Percentiles rank a stretch among this genome's conserved stretches.
Conservation (phyloP, 23 red algal genomes). For the Gracilaria domingensis region DNA sequence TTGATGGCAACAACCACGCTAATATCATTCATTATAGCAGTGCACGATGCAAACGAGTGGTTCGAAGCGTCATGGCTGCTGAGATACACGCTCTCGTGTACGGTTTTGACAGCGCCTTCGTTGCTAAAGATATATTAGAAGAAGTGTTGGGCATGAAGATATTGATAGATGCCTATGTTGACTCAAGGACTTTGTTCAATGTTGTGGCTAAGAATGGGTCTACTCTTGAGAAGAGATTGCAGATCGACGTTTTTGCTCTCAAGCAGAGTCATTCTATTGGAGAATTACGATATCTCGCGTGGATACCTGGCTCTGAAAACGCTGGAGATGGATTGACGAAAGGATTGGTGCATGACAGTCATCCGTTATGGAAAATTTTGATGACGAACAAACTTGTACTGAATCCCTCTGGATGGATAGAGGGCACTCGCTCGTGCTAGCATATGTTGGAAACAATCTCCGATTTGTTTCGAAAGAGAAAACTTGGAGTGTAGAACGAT, state of each 20-base stretch:
- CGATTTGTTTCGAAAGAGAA: no score
- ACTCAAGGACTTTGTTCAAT: no score
- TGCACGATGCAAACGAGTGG: conserved; percentile 18
- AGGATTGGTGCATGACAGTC: not conserved
- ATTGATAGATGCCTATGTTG: no score
- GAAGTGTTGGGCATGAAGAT: no score
- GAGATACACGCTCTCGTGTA: conserved; percentile 33
- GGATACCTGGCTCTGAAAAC: conserved; percentile 10
- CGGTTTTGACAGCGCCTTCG: conserved; percentile 65
- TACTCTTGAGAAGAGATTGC: no score
- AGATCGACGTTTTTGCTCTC: conserved; percentile 14
- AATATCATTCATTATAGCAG: conserved; percentile 50
- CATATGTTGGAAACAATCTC: no score
- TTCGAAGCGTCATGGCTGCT: conserved; percentile 50
- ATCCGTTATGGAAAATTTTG: conserved; percentile 23
- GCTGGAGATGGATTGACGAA: not conserved
- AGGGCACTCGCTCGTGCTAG: no score
- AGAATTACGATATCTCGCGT: not conserved
- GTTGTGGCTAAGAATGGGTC: no score
- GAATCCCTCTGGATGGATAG: no score
- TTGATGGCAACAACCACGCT: not conserved
- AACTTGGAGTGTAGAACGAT: no score
- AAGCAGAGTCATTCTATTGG: not conserved
- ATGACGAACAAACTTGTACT: conserved; percentile 13
- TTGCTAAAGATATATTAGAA: no score